Conservation (phyloP, 169 alveolate genomes). For the Plasmodium ovale region DNA sequence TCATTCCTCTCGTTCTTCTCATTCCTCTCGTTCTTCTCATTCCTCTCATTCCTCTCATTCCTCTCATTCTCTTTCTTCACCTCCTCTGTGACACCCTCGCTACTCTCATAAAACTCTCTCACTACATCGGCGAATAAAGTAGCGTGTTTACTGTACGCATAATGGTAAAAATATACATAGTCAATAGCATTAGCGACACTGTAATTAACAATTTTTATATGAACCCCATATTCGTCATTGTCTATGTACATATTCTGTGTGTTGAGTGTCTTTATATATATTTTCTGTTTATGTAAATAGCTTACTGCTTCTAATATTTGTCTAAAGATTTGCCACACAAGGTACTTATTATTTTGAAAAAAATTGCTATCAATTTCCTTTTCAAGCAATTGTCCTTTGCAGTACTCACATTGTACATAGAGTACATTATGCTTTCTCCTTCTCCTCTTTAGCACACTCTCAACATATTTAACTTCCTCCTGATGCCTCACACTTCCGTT, state of each 20-base stretch:
- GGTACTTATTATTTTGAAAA: slow-evolving; percentile 62
- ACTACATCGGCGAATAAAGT: slow-evolving; percentile 7
- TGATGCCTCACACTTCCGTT: not conserved
- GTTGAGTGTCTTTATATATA: slow-evolving; percentile 51
- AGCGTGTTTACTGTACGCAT: slow-evolving; percentile 11
- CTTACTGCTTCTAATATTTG: slow-evolving; percentile 57
- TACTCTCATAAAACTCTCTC: not conserved
- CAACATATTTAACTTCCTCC: slow-evolving; percentile 12
- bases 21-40: not conserved
- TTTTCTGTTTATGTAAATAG: slow-evolving; percentile 49
- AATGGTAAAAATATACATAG: slow-evolving; percentile 48
- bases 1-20: not conserved
- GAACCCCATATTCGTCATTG: slow-evolving; percentile 53
- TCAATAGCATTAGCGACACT: slow-evolving; percentile 49
- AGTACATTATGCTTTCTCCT: slow-evolving; percentile 23
- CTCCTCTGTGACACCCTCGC: not conserved
- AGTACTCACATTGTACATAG: slow-evolving; percentile 62
- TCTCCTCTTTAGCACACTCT: slow-evolving; percentile 15
- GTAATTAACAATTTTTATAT: slow-evolving; percentile 54
- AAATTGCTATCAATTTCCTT: slow-evolving; percentile 44
- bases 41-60: not conserved
- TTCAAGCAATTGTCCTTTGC: slow-evolving; percentile 61
- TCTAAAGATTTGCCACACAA: slow-evolving; percentile 55
- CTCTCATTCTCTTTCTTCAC: not conserved
- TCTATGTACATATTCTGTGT: slow-evolving; percentile 44